These are phyloP conservation scores for Ascocoryne sarcoides DNA, from an alignment of 2,329 filamentous ascomycete species.

Conservation along the genomic window DNA sequence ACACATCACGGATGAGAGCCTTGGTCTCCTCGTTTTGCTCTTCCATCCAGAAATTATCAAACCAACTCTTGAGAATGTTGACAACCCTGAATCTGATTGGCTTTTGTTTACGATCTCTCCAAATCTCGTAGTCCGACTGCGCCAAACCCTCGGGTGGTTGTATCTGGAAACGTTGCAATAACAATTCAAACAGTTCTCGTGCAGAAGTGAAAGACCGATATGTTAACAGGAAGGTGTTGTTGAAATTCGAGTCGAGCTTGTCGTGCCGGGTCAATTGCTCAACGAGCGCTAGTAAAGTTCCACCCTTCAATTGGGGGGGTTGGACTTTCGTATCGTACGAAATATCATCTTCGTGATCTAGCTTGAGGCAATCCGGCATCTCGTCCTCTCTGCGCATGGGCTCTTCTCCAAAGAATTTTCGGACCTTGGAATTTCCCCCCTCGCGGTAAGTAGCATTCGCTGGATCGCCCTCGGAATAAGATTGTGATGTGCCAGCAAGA, in stretches of 20 bases:
- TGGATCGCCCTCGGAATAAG: conserved; percentile 46
- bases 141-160: conserved; percentile 80
- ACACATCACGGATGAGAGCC: conserved; percentile 78
- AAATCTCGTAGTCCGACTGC: conserved; percentile 69
- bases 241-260: conserved; percentile 89
- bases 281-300: conserved; percentile 79
- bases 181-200: conserved; percentile 80
- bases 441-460: conserved; percentile 43
- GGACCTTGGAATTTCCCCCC: conserved; percentile 55
- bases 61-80: conserved; percentile 97
- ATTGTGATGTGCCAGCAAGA: conserved; percentile 39
- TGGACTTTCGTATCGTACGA: conserved; percentile 79
- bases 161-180: conserved; percentile 85
- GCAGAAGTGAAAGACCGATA: conserved; percentile 93
- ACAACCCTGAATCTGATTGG: conserved; percentile 92
- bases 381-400: conserved; percentile 51
- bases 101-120: conserved; percentile 92
- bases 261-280: conserved; percentile 95
- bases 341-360: conserved; percentile 83
- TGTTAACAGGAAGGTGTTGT: conserved; percentile 94
- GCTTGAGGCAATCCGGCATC: conserved; percentile 70
- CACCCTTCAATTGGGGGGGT: conserved; percentile 72
- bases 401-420: conserved; percentile 58
- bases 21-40: conserved; percentile 75
- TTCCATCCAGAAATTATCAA: conserved; percentile 99